These are phyloP conservation scores for Amborella trichopoda DNA, from an alignment of 164 flowering plant genomes.

Conservation along the genomic window DNA sequence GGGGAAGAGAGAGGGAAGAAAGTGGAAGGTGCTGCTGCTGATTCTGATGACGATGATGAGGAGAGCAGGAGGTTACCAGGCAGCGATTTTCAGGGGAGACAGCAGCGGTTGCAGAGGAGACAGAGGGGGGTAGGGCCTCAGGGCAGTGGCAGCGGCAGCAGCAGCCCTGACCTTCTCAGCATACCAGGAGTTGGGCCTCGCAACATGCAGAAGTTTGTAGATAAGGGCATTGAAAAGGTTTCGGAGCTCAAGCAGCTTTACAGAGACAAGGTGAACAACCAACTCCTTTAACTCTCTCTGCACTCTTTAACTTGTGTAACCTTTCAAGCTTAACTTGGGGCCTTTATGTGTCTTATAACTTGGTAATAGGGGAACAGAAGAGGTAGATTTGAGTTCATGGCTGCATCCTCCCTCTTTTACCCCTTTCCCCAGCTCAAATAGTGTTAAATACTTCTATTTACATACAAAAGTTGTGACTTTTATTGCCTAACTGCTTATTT, in stretches of 20 bases:
- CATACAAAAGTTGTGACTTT: too few species aligned
- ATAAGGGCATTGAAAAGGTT: constrained; percentile 77
- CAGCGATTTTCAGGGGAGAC: too few species aligned
- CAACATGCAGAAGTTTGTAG: constrained; percentile 82
- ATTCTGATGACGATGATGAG: background rate
- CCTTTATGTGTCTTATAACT: background rate
- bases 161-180: constrained; percentile 65
- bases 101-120: constrained; percentile 14
- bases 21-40: constrained; percentile 22
- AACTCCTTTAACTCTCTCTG: too few species aligned
- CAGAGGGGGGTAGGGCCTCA: constrained; percentile 23
- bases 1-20: constrained; percentile 8
- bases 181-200: constrained; percentile 97
- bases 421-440: too few species aligned
- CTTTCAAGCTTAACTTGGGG: background rate
- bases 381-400: background rate
- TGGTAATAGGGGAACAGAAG: background rate
- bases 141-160: constrained; percentile 3
- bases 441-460: background rate
- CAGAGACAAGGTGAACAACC: constrained; percentile 53
- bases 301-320: background rate
- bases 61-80: too few species aligned
- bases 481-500: too few species aligned
- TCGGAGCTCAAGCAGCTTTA: constrained; percentile 85
- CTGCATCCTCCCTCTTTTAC: background rate